These are phyloP conservation scores for Pulveroboletus sp. DNA, from an alignment of 1,284 basidiomycete genomes.

Conservation along the genomic window DNA sequence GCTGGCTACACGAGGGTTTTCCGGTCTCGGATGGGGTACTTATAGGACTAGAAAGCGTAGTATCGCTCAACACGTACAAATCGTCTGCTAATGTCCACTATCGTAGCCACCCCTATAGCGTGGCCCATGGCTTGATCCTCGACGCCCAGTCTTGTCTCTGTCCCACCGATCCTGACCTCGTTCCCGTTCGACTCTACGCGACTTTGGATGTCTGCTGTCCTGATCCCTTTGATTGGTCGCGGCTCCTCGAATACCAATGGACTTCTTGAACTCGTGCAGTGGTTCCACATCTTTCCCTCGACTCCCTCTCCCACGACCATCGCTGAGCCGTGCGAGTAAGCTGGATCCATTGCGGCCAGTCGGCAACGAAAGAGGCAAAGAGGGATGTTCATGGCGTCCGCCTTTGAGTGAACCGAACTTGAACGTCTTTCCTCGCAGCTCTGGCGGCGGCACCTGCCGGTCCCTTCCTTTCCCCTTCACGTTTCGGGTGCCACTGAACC, in stretches of 20 bases:
- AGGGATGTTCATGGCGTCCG: constrained; percentile 14
- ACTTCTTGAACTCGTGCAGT: constrained; percentile 3
- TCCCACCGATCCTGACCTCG: constrained; percentile 22
- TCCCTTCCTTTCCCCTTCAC: constrained; percentile 24
- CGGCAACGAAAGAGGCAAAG: constrained; percentile 8
- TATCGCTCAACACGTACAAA: constrained; percentile 6
- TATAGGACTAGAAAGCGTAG: not conserved
- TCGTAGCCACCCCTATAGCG: constrained; percentile 52
- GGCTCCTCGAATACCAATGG: constrained; percentile 31
- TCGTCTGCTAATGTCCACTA: constrained; percentile 29
- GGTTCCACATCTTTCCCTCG: constrained; percentile 10
- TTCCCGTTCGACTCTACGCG: constrained; percentile 15
- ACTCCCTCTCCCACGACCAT: constrained; percentile 12
- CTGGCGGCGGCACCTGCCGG: constrained; percentile 5
- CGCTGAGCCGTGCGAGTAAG: constrained; percentile 31
- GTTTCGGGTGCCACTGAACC: constrained; percentile 48
- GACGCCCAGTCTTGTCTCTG: constrained; percentile 21
- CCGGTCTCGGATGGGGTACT: not conserved
- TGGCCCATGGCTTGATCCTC: constrained; percentile 27
- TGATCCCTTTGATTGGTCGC: constrained; percentile 20
- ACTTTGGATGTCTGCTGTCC: constrained; percentile 10
- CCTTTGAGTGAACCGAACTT: constrained; percentile 36
- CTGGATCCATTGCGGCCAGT: constrained; percentile 15
- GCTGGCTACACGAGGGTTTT: not conserved
- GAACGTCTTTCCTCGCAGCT: constrained; percentile 31